Base-by-base conservation (phyloP, 1,139 yeast genomes). In the Diutina pseudorugosa region DNA sequence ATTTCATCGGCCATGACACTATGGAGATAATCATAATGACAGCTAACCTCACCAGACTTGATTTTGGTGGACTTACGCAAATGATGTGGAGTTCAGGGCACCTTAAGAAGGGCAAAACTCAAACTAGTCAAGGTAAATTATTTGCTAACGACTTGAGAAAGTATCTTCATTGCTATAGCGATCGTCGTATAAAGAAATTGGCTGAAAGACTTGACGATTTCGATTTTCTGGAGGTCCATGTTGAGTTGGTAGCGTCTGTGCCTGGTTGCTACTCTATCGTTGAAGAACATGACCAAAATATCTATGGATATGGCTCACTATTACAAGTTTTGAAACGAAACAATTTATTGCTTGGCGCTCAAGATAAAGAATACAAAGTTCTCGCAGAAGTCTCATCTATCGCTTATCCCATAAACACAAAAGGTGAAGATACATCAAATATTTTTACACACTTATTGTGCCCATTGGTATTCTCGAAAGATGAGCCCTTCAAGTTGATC, bases 41-140 rank as follows among this genome's bases (percentile, higher is more conserved):
- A 0, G 75, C 79, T 60, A 84, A 84, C 61, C 61, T 82, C 52
- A 79, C 83, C 0, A 64, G 65, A 47, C 62, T 73, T 1, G 90
- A 84, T 61, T 73, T 80, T 53, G 68, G 69, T 4, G 74, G 74
- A 1, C 77, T 83, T 52, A 82, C 85, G 2, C 89, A 83, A 61
- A 80, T 81, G 73, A 66, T 77, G 42, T 83, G 89, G 90, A 64
- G 73, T 45, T 77, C 85, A 3, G 87, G 85, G 0, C 57, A 65
- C 33, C 59, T 82, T n/a, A 12, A 14, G 0, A 57, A 53, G 25
- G 57, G 57, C 54, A 9, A 47, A 5, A 49, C 61, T 51, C 12
- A 47, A 2, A n/a, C 50, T 2, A 41, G 47, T 4, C 47, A 49
- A 23, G 62, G 62, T 1, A 50, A 48, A 7, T 27, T 57, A 3